phyloP scores from a whole-genome alignment of 768 basidiomycete genomes.

The Tricholomella constricta region DNA sequence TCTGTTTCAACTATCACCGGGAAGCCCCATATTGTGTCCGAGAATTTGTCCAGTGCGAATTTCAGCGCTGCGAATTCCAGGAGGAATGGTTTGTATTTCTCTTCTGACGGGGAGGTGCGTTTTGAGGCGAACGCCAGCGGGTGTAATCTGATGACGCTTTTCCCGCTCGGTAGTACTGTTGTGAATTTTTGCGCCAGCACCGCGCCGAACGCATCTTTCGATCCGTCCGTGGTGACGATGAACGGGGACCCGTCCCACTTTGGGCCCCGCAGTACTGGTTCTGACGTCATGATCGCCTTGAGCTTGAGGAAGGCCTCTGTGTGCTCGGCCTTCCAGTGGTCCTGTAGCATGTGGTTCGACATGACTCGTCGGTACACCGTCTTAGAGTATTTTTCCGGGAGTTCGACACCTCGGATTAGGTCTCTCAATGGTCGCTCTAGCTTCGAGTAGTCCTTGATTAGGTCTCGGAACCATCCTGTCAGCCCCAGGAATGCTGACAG shows the following conservation, averaged over 20 bases:
- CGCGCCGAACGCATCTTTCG: too few species aligned
- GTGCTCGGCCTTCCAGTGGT: slow-evolving; percentile 11
- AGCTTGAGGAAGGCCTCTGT: slow-evolving; percentile 25
- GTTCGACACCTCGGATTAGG: slow-evolving; percentile 20
- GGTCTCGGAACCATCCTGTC: slow-evolving; percentile 33
- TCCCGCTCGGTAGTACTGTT: too few species aligned
- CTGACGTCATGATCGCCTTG: slow-evolving; percentile 30
- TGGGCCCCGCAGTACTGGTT: slow-evolving; percentile 33
- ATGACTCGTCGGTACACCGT: slow-evolving; percentile 28
- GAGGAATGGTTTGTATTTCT: slow-evolving; percentile 30
- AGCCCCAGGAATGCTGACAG: slow-evolving; percentile 37
- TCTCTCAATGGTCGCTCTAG: slow-evolving; percentile 33
- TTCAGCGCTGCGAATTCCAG: too few species aligned
- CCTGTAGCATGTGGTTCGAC: slow-evolving; percentile 7
- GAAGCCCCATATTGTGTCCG: slow-evolving; percentile 27
- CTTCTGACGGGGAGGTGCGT: slow-evolving; percentile 25
- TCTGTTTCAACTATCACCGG: slow-evolving; percentile 34
- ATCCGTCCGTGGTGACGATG: slow-evolving; percentile 36
- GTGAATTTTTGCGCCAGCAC: too few species aligned
- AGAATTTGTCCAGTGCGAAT: too few species aligned
- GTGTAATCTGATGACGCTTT: slow-evolving; percentile 15
- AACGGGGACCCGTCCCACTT: slow-evolving; percentile 33
- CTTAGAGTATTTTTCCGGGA: slow-evolving; percentile 22
- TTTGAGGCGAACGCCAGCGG: slow-evolving; percentile 35
- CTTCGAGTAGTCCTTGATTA: slow-evolving; percentile 36